phyloP scores from a whole-genome alignment of 2,329 filamentous ascomycete genomes.

The Paracoccidioides brasiliensis region DNA sequence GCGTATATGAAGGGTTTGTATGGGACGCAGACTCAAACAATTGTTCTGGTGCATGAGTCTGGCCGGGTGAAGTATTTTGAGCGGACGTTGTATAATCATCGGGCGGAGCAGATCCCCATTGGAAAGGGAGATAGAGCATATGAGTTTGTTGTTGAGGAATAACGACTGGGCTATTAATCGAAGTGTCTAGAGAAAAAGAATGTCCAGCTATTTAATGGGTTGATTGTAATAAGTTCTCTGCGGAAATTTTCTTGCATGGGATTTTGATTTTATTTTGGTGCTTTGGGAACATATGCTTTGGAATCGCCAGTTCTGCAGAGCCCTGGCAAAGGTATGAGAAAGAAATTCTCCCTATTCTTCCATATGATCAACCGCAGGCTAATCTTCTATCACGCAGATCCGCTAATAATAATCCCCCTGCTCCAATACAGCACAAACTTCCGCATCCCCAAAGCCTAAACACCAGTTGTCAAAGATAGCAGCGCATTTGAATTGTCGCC shows the following conservation, averaged over 20 bases:
- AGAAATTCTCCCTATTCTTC: too few relatives aligned
- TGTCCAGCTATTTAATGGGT: background rate
- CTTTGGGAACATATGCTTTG: background rate
- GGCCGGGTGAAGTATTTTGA: slow-evolving; percentile 50
- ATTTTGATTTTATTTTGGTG: background rate
- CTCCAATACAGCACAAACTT: too few relatives aligned
- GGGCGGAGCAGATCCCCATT: slow-evolving; percentile 35
- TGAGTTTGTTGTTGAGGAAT: slow-evolving; percentile 21
- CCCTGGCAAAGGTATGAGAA: too few relatives aligned
- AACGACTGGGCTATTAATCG: background rate
- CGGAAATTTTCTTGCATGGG: background rate
- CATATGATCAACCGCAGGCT: too few relatives aligned
- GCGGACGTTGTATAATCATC: slow-evolving; percentile 45
- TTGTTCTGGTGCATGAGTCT: slow-evolving; percentile 43
- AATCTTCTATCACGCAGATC: too few relatives aligned
- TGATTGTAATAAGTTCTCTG: background rate
- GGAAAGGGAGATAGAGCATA: slow-evolving; percentile 36
- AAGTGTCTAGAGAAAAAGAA: background rate
- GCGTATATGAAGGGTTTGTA: slow-evolving; percentile 39
- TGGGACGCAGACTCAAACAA: slow-evolving; percentile 52
- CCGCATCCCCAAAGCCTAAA: too few relatives aligned
- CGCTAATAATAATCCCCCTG: too few relatives aligned
- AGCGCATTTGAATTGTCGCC: too few relatives aligned
- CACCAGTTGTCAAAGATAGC: too few relatives aligned
- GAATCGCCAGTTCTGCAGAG: background rate